phyloP scores from a whole-genome alignment of 768 basidiomycete species.

The Hygrophorus pudorinus region DNA sequence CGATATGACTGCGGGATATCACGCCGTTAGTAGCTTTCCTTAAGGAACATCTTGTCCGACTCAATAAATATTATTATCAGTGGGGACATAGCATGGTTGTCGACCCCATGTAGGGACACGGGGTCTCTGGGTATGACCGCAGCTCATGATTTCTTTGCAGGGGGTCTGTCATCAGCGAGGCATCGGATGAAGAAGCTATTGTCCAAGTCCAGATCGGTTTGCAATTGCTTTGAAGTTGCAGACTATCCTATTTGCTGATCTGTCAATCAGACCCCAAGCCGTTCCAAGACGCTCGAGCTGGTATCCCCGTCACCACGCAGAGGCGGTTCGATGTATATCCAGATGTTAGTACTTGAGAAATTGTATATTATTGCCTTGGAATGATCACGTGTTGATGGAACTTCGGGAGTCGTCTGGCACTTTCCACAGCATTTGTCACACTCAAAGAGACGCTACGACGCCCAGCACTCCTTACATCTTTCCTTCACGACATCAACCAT shows the following conservation, averaged over 20 bases:
- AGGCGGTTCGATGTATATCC: constrained; percentile 88
- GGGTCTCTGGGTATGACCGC: neutral
- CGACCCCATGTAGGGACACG: constrained; percentile 67
- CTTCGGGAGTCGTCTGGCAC: constrained; percentile 3
- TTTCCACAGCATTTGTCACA: constrained; percentile 4
- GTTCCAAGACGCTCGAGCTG: constrained; percentile 58
- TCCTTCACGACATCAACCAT: neutral
- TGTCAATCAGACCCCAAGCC: constrained; percentile 34
- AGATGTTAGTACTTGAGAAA: constrained; percentile 40
- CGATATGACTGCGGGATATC: constrained; percentile 72
- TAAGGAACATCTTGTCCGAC: neutral
- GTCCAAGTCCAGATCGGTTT: constrained; percentile 74
- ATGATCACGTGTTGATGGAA: neutral
- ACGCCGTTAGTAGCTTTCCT: constrained; percentile 51
- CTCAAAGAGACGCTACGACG: neutral
- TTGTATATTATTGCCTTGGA: neutral
- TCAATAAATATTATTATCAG: constrained; percentile 24
- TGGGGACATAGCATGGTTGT: constrained; percentile 89
- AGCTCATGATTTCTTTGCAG: constrained; percentile 26
- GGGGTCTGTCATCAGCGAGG: constrained; percentile 65
- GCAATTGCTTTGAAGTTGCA: constrained; percentile 14
- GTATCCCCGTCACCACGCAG: constrained; percentile 89
- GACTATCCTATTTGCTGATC: neutral
- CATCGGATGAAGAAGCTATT: constrained; percentile 70
- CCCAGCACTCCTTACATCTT: neutral